Evolutionary conservation across 441 rosid genomes (phyloP), one percentile per base, ranked within the genome.

Genomic region (Gossypium davidsonii): DNA sequence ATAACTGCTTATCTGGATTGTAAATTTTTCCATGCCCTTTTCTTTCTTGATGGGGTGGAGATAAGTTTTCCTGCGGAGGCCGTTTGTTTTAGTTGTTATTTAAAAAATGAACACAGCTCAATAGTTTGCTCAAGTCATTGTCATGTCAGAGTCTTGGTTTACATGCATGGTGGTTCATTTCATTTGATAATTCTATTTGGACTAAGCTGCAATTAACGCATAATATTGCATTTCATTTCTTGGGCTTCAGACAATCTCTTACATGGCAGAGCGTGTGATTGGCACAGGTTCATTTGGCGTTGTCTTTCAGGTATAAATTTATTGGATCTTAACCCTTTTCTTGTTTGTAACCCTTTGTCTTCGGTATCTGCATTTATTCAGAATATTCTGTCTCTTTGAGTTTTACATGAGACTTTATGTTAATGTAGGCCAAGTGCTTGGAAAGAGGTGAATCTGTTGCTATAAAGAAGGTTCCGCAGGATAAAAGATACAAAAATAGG

Each of bases 221-320:
- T 66, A 64, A 78, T 44, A 20, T 67, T 58, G 59, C 58, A 28
- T 21, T 58, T 74, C 31, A 51, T 75, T 74, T 14, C 67, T 75
- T 73, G 77, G 34, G 25, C 67, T 64, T 21, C 84, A 94, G 97
- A 86, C 88, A 69, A 78, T 92, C 77, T 92, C 98, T 2, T 94
- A 86, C 77, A 89, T 81, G 96, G 97, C 95, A 58, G 97, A 91
- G 81, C 95, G 90, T 71, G 92, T 88, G 44, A 83, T 93, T 75
- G 98, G 98, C 9, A 86, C 90, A 5, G 97, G 98, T 72, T 93
- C 97, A 18, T 93, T 90, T 72, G 94, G 98, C 60, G 94, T 92
- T 73, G 98, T 90, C 78, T 92, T 88, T 83, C 94, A 92, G 94
- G 97, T 92, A 70, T 26, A 65, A 78, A 82, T 63, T 46, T 70